Evolutionary conservation across 2,329 filamentous ascomycete genomes (phyloP).

Genomic region (Hirsutella minnesotensis): DNA sequence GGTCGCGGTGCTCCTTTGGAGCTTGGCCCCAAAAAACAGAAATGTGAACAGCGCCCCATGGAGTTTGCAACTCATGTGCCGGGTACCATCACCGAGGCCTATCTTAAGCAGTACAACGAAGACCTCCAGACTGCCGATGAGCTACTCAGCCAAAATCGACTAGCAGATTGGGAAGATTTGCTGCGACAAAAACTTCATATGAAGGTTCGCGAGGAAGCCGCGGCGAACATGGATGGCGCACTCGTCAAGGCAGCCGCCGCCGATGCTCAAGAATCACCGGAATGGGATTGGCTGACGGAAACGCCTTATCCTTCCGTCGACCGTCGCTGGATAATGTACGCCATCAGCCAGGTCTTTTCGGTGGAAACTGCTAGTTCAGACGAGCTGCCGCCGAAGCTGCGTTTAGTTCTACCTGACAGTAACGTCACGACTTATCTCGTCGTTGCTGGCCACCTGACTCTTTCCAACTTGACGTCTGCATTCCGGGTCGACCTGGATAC

Average conservation of each 20-base stretch:
- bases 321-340: slow-evolving; percentile 52
- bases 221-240: slow-evolving; percentile 9
- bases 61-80: slow-evolving; percentile 28
- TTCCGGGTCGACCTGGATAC: slow-evolving; percentile 36
- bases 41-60: slow-evolving; percentile 16
- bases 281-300: slow-evolving; percentile 39
- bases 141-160: slow-evolving; percentile 31
- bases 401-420: slow-evolving; percentile 33
- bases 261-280: slow-evolving; percentile 19
- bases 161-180: slow-evolving; percentile 37
- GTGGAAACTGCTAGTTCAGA: slow-evolving; percentile 34
- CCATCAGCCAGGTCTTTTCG: slow-evolving; percentile 49
- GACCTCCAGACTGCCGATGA: slow-evolving; percentile 36
- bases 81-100: slow-evolving; percentile 37
- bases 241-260: slow-evolving; percentile 6
- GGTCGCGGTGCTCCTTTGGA: slow-evolving; percentile 45
- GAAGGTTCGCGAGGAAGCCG: slow-evolving; percentile 13
- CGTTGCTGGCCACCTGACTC: slow-evolving; percentile 46
- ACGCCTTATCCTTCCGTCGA: slow-evolving; percentile 43
- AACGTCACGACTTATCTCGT: slow-evolving; percentile 47
- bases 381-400: slow-evolving; percentile 17
- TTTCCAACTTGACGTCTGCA: slow-evolving; percentile 46
- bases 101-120: slow-evolving; percentile 30
- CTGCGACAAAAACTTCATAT: slow-evolving; percentile 38
- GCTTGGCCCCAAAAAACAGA: slow-evolving; percentile 20